Evolutionary conservation across 768 basidiomycete genomes (phyloP), one percentile per base, ranked within the genome.

Genomic region (Podaxis sp.): DNA sequence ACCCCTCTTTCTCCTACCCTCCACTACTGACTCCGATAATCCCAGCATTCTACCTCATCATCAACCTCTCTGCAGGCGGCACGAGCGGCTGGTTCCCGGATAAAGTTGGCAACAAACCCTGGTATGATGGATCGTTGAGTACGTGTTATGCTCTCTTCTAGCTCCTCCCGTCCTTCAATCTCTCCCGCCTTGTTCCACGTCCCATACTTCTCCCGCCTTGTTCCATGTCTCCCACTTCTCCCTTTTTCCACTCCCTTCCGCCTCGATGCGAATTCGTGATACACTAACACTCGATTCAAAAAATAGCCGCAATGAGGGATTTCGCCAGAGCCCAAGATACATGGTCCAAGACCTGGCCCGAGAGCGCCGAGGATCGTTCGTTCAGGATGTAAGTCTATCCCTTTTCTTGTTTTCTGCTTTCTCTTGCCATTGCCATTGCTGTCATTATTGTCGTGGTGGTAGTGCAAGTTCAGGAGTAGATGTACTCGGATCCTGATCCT

Each of bases 1-100:
- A 75, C 52, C 4, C 50, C 47, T 47, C 40, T 54, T 48, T 50
- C 56, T 27, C 35, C 55, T 56, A 13, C 50, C 47, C 21, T 40
- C 35, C 40, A 23, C 76, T 28, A 80, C 42, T 27, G 28, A n/a
- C 13, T 36, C 38, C 63, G 55, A 40, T 25, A 10, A 40, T 23
- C 23, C 21, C 50, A 88, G 86, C 81, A 1, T 95, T 96, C 71
- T 94, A 91, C 77, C 71, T 95, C 21, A 81, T 89, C 53, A 76
- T 95, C 57, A 78, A 88, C 65, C 74, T 95, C 7, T 90, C 87
- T 0, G 91, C 79, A 0, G 93, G 93, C 0, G 92, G 91, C 0
- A 93, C 89, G 55, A 87, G 83, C 62, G 93, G 93, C 23, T 95
- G 89, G 89, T 95, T 95, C 82, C 90, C 90, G 0, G 94, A 96